Percentiles rank a stretch among this genome's conserved stretches.
Conservation (phyloP, 164 flowering plant species). For the Sextonia rubra region DNA sequence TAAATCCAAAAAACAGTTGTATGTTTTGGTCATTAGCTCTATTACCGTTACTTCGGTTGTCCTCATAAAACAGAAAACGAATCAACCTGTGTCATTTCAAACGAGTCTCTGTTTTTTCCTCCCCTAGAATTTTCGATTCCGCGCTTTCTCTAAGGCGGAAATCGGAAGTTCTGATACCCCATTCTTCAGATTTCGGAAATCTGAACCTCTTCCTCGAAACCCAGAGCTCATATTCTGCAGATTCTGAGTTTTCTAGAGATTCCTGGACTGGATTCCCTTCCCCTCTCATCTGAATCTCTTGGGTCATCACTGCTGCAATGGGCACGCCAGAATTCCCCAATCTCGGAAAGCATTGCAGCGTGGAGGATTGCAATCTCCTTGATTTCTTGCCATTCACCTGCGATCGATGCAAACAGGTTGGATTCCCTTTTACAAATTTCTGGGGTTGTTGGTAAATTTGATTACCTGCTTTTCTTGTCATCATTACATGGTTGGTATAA, state of each 20-base stretch:
- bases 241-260: neutral
- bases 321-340: constrained; percentile 93
- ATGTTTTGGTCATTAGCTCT: too few species aligned
- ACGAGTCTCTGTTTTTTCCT: constrained; percentile 46
- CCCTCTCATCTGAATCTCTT: too few species aligned
- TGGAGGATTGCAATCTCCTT: constrained; percentile 72
- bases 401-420: constrained; percentile 81
- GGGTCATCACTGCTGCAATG: constrained; percentile 24
- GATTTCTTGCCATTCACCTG: constrained; percentile 97
- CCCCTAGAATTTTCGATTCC: constrained; percentile 2
- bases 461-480: too few species aligned
- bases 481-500: too few species aligned
- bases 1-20: too few species aligned
- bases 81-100: too few species aligned
- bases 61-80: too few species aligned
- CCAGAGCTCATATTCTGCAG: too few species aligned
- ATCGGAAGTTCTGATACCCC: neutral
- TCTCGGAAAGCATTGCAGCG: constrained; percentile 86
- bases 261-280: too few species aligned
- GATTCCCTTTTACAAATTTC: neutral
- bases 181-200: neutral
- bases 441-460: neutral
- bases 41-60: too few species aligned
- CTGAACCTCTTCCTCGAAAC: neutral
- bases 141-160: constrained; percentile 13